A percentile compares a stretch with the other conserved stretches of the same genome.
Evolutionary conservation across 345 rosid species (phyloP).

Genomic region (Erucastrum elatum): DNA sequence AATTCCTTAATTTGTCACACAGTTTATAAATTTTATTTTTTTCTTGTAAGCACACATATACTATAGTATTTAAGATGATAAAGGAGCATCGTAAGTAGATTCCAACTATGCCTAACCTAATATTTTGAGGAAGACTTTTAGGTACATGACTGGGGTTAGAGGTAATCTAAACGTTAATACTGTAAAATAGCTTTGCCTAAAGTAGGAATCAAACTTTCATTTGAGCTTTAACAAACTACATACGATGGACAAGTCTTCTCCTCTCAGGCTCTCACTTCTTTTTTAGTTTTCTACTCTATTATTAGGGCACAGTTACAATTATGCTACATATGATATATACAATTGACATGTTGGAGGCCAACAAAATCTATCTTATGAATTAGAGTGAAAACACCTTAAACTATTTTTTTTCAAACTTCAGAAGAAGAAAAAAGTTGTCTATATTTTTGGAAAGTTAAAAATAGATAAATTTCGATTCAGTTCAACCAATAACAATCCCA

Average conservation of each 20-base stretch:
- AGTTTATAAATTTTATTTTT: not conserved
- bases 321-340: not conserved
- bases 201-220: not conserved
- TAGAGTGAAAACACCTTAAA: not conserved
- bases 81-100: not conserved
- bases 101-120: slow-evolving; percentile 17
- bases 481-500: not conserved
- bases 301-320: not conserved
- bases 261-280: no score
- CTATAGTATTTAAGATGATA: not conserved
- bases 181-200: not conserved
- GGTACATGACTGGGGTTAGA: not conserved
- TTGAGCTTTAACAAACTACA: not conserved
- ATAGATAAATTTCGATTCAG: not conserved
- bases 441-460: not conserved
- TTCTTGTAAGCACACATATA: not conserved
- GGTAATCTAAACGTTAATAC: not conserved
- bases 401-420: not conserved
- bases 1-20: not conserved
- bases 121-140: not conserved
- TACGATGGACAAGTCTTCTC: not conserved
- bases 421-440: not conserved
- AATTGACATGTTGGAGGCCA: not conserved
- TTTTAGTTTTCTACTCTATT: not conserved
- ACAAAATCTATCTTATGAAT: not conserved